Conservation (phyloP, 2,329 filamentous ascomycete genomes). For the Fonsecaea pedrosoi region DNA sequence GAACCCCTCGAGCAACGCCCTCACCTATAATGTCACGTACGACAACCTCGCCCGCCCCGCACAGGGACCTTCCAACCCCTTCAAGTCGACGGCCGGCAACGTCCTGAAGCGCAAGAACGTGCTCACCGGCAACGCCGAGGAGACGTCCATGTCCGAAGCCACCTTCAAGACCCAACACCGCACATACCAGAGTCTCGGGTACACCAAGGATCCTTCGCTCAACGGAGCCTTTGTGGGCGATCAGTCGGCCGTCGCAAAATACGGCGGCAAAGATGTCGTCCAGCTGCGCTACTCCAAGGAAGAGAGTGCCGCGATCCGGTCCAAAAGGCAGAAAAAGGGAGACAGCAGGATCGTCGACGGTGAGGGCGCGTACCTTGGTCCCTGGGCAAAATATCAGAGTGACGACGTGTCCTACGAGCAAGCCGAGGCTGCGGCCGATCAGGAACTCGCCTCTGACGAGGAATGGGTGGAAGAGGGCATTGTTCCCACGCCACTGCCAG, state of each 20-base stretch:
- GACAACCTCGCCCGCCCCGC: slow-evolving; percentile 71
- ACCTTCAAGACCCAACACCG: slow-evolving; percentile 88
- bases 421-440: slow-evolving; percentile 70
- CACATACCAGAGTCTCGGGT: slow-evolving; percentile 72
- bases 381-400: slow-evolving; percentile 85
- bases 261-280: slow-evolving; percentile 60
- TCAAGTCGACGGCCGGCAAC: slow-evolving; percentile 66
- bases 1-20: slow-evolving; percentile 57
- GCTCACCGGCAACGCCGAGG: slow-evolving; percentile 83
- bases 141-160: slow-evolving; percentile 87
- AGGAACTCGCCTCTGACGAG: slow-evolving; percentile 76
- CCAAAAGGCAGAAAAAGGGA: slow-evolving; percentile 84
- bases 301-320: slow-evolving; percentile 69
- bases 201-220: slow-evolving; percentile 57
- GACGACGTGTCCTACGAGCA: slow-evolving; percentile 75
- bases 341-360: slow-evolving; percentile 84
- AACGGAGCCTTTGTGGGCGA: slow-evolving; percentile 57
- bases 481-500: slow-evolving; percentile 57
- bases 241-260: slow-evolving; percentile 52
- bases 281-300: slow-evolving; percentile 70
- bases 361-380: slow-evolving; percentile 85
- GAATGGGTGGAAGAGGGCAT: slow-evolving; percentile 80
- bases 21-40: slow-evolving; percentile 67
- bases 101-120: slow-evolving; percentile 78
- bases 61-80: slow-evolving; percentile 76